These are phyloP conservation scores for Polyporus tsugae DNA, from an alignment of 1,284 basidiomycete genomes.

Conservation along the genomic window DNA sequence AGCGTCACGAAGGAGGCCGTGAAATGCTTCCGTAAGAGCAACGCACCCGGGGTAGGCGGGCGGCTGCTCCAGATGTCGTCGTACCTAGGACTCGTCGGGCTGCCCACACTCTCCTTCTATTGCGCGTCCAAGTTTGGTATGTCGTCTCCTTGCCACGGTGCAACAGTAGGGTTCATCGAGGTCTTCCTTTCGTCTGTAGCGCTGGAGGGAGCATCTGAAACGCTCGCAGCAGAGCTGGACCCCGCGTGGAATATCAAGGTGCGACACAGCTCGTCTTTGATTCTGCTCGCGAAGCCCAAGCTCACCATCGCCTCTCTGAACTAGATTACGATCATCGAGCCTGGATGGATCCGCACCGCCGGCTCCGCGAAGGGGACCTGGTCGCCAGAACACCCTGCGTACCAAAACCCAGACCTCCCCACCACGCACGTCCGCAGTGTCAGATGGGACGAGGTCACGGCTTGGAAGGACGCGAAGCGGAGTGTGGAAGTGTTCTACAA, in stretches of 20 bases:
- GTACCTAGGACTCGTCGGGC: conserved; percentile 36
- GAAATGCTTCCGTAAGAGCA: conserved; percentile 47
- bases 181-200: conserved; percentile 3
- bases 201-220: conserved; percentile 43
- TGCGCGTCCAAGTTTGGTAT: conserved; percentile 40
- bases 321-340: conserved; percentile 18
- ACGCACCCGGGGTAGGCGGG: conserved; percentile 43
- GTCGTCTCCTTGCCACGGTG: too few relatives aligned
- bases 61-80: conserved; percentile 44
- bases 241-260: conserved; percentile 53
- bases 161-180: too few relatives aligned
- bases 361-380: conserved; percentile 4
- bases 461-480: conserved; percentile 12
- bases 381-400: conserved; percentile 23
- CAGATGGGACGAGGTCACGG: not conserved
- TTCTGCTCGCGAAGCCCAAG: too few relatives aligned
- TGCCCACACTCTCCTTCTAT: conserved; percentile 42
- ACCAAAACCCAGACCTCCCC: conserved; percentile 21
- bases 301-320: not conserved
- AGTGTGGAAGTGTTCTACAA: conserved; percentile 26
- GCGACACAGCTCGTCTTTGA: not conserved
- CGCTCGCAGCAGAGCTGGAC: conserved; percentile 44
- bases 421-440: conserved; percentile 3
- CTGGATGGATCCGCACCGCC: conserved; percentile 13
- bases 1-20: conserved; percentile 46